A percentile compares a stretch with the other conserved stretches of the same genome.
Conservation (phyloP, 2,329 filamentous ascomycete genomes). For the Penicillium fuscoglaucum region DNA sequence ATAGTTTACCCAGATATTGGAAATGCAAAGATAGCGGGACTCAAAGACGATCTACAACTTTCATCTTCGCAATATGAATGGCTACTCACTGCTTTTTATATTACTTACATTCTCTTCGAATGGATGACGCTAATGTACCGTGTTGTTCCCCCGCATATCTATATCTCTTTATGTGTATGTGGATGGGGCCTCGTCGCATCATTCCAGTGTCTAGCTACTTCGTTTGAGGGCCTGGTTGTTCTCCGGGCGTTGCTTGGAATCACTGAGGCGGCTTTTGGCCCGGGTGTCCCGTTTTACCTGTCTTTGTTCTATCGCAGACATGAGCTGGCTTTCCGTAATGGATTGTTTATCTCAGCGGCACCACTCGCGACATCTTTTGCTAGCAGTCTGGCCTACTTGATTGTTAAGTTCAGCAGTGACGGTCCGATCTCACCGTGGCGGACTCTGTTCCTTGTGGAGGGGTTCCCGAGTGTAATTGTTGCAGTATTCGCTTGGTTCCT, state of each 20-base stretch:
- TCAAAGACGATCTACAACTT: slow-evolving; percentile 56
- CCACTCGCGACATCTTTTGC: slow-evolving; percentile 67
- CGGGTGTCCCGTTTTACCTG: slow-evolving; percentile 64
- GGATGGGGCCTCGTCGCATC: slow-evolving; percentile 80
- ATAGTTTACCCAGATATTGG: slow-evolving; percentile 51
- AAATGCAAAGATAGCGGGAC: slow-evolving; percentile 63
- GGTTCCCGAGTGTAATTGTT: slow-evolving; percentile 76
- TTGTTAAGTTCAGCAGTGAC: slow-evolving; percentile 65
- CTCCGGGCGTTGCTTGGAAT: slow-evolving; percentile 52
- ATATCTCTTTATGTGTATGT: slow-evolving; percentile 62
- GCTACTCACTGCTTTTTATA: slow-evolving; percentile 64
- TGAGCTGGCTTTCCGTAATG: slow-evolving; percentile 82
- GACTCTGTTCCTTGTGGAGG: slow-evolving; percentile 80
- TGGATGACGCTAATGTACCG: slow-evolving; percentile 67
- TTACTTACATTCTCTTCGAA: slow-evolving; percentile 64
- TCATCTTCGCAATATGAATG: slow-evolving; percentile 60
- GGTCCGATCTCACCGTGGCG: slow-evolving; percentile 78
- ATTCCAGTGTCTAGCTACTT: slow-evolving; percentile 67
- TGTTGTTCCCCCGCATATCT: slow-evolving; percentile 61
- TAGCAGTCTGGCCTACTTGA: slow-evolving; percentile 72
- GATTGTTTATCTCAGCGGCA: slow-evolving; percentile 78
- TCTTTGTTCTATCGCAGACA: slow-evolving; percentile 63
- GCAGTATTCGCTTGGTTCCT: slow-evolving; percentile 71
- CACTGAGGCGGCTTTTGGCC: slow-evolving; percentile 62
- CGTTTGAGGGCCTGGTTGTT: slow-evolving; percentile 57